Percentiles rank a stretch among this genome's conserved stretches.
Evolutionary conservation across 768 basidiomycete species (phyloP).

Genomic region (Trametes maxima): DNA sequence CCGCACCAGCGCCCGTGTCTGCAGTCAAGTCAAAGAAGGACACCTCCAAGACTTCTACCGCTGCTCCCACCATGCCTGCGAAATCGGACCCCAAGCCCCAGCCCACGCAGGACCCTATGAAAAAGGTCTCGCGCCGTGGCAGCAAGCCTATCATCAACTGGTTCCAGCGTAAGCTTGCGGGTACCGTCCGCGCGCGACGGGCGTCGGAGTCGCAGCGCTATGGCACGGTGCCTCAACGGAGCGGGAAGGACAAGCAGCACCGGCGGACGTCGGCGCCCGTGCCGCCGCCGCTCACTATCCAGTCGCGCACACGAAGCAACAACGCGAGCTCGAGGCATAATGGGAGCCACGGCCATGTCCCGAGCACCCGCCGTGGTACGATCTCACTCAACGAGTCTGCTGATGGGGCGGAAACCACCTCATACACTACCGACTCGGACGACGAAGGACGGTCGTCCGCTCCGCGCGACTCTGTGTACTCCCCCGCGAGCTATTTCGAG

Average conservation of each 20-base stretch:
- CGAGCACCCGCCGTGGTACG: conserved; percentile 33
- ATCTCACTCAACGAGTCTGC: conserved; percentile 68
- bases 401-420: conserved; percentile 41
- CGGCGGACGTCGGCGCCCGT: conserved; percentile 30
- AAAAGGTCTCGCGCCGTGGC: conserved; percentile 67
- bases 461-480: conserved; percentile 78
- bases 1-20: conserved; percentile 7
- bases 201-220: conserved; percentile 36
- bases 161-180: conserved; percentile 86
- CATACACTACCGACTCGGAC: conserved; percentile 44
- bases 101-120: conserved; percentile 39
- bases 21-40: conserved; percentile 31
- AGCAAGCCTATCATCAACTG: conserved; percentile 89
- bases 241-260: conserved; percentile 29
- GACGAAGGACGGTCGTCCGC: conserved; percentile 59
- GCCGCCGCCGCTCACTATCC: conserved; percentile 25
- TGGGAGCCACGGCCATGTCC: conserved; percentile 15
- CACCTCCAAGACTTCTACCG: conserved; percentile 6
- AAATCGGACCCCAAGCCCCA: background rate
- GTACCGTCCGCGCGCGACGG: conserved; percentile 61
- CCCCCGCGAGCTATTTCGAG: conserved; percentile 71
- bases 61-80: conserved; percentile 7
- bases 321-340: conserved; percentile 25
- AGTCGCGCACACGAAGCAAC: conserved; percentile 27
- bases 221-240: conserved; percentile 20